These are phyloP conservation scores for Gorgonomyces haynaldii DNA, from an alignment of 192 early-diverging fungal species.

Conservation along the genomic window DNA sequence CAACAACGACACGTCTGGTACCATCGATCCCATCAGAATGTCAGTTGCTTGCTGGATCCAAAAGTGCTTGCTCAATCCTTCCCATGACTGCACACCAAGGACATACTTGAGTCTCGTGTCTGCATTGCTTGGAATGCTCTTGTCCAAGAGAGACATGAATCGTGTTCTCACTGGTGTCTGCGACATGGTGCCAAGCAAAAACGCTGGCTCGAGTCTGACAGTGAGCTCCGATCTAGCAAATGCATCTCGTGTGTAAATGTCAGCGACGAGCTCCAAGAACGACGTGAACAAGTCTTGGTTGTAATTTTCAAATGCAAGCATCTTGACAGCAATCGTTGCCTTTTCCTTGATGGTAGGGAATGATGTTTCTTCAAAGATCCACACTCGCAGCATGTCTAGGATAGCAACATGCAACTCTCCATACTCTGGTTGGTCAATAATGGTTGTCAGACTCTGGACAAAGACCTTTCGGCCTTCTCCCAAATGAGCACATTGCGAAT, in stretches of 20 bases:
- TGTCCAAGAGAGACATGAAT: conserved; percentile 73
- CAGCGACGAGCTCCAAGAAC: conserved; percentile 81
- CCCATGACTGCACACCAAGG: conserved; percentile 91
- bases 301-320: conserved; percentile 76
- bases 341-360: conserved; percentile 98
- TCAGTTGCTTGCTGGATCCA: conserved; percentile 92
- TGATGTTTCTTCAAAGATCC: conserved; percentile 73
- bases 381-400: conserved; percentile 71
- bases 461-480: conserved; percentile 82
- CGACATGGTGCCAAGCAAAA: conserved; percentile 78
- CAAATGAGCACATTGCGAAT: conserved; percentile 21
- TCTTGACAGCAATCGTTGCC: conserved; percentile 77
- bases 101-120: conserved; percentile 76
- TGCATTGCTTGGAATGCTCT: conserved; percentile 45
- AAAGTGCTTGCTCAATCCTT: conserved; percentile 67
- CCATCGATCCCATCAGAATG: conserved; percentile 58
- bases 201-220: conserved; percentile 84
- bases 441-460: conserved; percentile 62
- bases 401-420: conserved; percentile 59
- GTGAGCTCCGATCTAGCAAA: conserved; percentile 87
- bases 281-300: conserved; percentile 63
- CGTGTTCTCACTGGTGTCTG: conserved; percentile 69
- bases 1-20: conserved; percentile 7
- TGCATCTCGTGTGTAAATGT: conserved; percentile 72
- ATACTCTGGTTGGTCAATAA: conserved; percentile 78